Percentiles rank a stretch among this genome's conserved stretches.
Conservation (phyloP, 352 stramenopile species). For the Phytophthora ohioensis region DNA sequence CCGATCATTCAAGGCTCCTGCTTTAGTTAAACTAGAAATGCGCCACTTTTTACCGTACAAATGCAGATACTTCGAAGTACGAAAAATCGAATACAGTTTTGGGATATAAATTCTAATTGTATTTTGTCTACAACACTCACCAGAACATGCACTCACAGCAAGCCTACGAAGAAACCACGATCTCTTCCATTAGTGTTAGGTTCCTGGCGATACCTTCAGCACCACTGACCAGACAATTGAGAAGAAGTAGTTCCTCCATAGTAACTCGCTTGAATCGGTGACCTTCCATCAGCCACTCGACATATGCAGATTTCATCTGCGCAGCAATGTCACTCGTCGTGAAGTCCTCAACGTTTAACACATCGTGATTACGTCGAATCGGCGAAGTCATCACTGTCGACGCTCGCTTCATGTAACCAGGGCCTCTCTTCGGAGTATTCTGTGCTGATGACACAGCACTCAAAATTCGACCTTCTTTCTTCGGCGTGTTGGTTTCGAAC, state of each 20-base stretch:
- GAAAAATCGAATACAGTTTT: too few species aligned
- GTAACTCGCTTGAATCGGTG: conserved; percentile 77
- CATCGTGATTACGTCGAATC: conserved; percentile 81
- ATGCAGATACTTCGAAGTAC: too few species aligned
- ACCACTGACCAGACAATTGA: conserved; percentile 86
- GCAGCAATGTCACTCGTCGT: conserved; percentile 71
- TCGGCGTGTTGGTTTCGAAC: conserved; percentile 54
- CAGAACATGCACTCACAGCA: conserved; percentile 3
- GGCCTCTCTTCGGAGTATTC: conserved; percentile 33
- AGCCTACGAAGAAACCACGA: conserved; percentile 67
- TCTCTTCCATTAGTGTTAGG: conserved; percentile 79
- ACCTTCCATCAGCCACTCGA: conserved; percentile 83
- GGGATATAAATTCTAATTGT: too few species aligned
- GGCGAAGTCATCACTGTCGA: conserved; percentile 57
- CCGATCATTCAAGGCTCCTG: conserved; percentile 15
- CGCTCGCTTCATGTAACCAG: conserved; percentile 25
- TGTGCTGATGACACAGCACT: conserved; percentile 43
- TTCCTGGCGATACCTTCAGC: conserved; percentile 81
- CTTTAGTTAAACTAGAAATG: conserved; percentile 4
- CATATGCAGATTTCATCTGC: conserved; percentile 79
- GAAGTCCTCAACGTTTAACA: conserved; percentile 87
- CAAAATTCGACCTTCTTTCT: conserved; percentile 44
- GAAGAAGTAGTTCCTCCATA: conserved; percentile 84
- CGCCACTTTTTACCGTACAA: too few species aligned
- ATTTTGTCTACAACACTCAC: not conserved